Percentiles rank a stretch among this genome's conserved stretches.
Evolutionary conservation across 108 stramenopile species (phyloP).

Genomic region (Schizochytrium sp.): DNA sequence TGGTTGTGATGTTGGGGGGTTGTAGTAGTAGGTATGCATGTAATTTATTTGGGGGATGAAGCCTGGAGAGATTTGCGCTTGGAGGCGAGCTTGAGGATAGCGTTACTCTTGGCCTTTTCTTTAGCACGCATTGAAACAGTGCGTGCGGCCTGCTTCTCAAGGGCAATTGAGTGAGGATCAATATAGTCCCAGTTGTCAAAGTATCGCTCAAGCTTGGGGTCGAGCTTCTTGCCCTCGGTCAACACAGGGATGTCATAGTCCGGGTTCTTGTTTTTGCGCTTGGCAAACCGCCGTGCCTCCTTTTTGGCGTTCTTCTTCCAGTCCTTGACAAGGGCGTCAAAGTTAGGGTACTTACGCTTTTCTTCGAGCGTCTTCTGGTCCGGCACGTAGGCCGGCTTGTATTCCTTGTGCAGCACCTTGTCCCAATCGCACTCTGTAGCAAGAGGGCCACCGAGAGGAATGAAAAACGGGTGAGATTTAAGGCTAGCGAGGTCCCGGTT

Average conservation of each 20-base stretch:
- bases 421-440: slow-evolving; percentile 57
- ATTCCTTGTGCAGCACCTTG: slow-evolving; percentile 46
- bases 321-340: slow-evolving; percentile 58
- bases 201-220: slow-evolving; percentile 42
- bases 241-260: slow-evolving; percentile 37
- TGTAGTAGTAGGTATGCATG: too few species aligned
- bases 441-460: slow-evolving; percentile 30
- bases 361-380: background rate
- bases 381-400: slow-evolving; percentile 48
- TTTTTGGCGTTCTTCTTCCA: slow-evolving; percentile 60
- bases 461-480: slow-evolving; percentile 33
- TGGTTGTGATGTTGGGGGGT: too few species aligned
- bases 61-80: too few species aligned
- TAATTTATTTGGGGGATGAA: too few species aligned
- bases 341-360: slow-evolving; percentile 35
- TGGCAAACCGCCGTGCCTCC: slow-evolving; percentile 47
- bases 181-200: slow-evolving; percentile 62
- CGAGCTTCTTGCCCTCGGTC: slow-evolving; percentile 42
- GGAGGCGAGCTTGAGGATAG: background rate
- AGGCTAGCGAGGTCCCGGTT: slow-evolving; percentile 56
- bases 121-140: background rate
- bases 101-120: background rate
- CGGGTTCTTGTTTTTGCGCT: slow-evolving; percentile 49
- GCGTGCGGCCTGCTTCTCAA: slow-evolving; percentile 27
- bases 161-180: background rate